Evolutionary conservation across 2,329 filamentous ascomycete species (phyloP).

Genomic region (Talaromyces sp.): DNA sequence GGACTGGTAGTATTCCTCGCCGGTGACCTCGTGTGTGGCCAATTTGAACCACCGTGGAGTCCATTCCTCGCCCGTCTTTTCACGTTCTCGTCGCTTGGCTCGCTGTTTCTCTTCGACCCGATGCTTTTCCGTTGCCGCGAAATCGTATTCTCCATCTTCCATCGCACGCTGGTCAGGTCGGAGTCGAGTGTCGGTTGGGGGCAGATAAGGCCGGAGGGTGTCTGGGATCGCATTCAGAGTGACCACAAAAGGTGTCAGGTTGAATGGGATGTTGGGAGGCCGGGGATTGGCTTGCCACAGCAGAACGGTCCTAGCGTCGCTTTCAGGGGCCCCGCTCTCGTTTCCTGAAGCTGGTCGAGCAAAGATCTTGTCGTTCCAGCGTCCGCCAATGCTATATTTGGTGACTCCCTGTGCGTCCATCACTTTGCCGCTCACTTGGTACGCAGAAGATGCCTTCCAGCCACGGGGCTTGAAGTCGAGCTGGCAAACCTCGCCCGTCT

Average conservation of each 20-base stretch:
- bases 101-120: slow-evolving; percentile 89
- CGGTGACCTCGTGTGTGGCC: slow-evolving; percentile 68
- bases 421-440: slow-evolving; percentile 81
- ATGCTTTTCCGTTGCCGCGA: slow-evolving; percentile 90
- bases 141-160: slow-evolving; percentile 96
- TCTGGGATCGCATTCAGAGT: slow-evolving; percentile 90
- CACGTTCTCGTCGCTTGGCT: slow-evolving; percentile 64
- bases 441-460: slow-evolving; percentile 91
- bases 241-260: slow-evolving; percentile 91
- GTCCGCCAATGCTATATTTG: slow-evolving; percentile 82
- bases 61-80: slow-evolving; percentile 76
- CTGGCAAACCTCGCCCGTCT: slow-evolving; percentile 81
- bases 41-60: slow-evolving; percentile 79
- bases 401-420: slow-evolving; percentile 73
- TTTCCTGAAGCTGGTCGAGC: slow-evolving; percentile 88
- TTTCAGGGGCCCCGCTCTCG: slow-evolving; percentile 60
- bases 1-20: slow-evolving; percentile 86
- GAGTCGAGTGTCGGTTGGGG: slow-evolving; percentile 89
- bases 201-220: slow-evolving; percentile 67
- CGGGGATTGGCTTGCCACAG: slow-evolving; percentile 87
- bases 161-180: slow-evolving; percentile 94
- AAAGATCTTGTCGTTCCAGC: slow-evolving; percentile 97
- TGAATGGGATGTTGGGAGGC: slow-evolving; percentile 85
- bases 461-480: slow-evolving; percentile 93
- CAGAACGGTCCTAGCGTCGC: slow-evolving; percentile 69